phyloP scores from a whole-genome alignment of 208 protist species.

The Strigomonas culicis region DNA sequence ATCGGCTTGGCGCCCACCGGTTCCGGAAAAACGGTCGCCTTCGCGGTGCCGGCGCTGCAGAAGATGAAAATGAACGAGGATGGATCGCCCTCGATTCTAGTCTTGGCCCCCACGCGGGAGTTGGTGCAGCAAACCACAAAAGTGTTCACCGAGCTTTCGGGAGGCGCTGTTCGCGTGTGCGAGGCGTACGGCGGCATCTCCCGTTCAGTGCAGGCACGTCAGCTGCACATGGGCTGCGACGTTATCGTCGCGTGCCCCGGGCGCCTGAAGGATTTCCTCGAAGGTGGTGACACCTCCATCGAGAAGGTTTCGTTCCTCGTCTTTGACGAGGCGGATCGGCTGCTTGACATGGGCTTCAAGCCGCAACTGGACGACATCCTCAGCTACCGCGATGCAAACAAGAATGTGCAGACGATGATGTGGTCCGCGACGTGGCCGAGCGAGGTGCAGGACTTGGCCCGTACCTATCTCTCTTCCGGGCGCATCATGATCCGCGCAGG shows the following conservation, averaged over 20 bases:
- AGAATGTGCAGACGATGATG: constrained; percentile 94
- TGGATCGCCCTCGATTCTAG: constrained; percentile 86
- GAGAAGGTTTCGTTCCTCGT: constrained; percentile 93
- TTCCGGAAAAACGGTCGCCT: constrained; percentile 98
- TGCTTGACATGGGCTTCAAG: constrained; percentile 94
- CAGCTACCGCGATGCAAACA: constrained; percentile 42
- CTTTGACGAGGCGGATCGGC: constrained; percentile 99
- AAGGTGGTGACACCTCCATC: constrained; percentile 89
- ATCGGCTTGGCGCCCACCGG: constrained; percentile 97
- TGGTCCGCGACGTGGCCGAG: constrained; percentile 96
- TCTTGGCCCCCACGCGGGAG: constrained; percentile 98
- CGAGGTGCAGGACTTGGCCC: constrained; percentile 74
- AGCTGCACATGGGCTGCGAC: constrained; percentile 72
- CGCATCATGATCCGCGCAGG: constrained; percentile 86
- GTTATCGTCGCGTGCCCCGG: constrained; percentile 98
- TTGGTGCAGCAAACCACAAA: constrained; percentile 98
- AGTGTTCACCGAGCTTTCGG: constrained; percentile 79
- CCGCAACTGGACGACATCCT: constrained; percentile 95
- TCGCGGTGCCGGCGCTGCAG: constrained; percentile 94
- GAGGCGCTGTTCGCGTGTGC: constrained; percentile 50
- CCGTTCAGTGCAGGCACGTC: constrained; percentile 54
- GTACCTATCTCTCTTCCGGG: constrained; percentile 78
- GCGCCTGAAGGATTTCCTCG: constrained; percentile 94
- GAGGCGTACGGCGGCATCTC: constrained; percentile 81
- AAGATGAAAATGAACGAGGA: constrained; percentile 38